These are phyloP conservation scores for Pneumocystis murina DNA, from an alignment of 1,139 yeast species.

Conservation along the genomic window DNA sequence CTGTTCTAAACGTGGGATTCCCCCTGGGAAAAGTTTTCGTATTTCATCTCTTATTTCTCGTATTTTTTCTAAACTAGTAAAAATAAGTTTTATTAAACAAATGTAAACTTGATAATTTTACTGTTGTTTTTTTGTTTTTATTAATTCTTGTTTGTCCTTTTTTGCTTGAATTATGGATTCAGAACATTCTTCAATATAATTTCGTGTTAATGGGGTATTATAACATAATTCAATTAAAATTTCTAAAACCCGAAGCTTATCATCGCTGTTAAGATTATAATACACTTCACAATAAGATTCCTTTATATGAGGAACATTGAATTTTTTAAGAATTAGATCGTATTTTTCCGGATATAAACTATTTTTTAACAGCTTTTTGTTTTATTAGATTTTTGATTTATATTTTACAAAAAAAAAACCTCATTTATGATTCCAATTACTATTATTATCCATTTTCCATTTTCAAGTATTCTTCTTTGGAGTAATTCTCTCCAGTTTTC, in stretches of 20 bases:
- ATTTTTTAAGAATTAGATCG: conserved; percentile 24
- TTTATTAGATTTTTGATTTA: background rate
- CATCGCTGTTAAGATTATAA: conserved; percentile 34
- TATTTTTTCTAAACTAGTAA: conserved; percentile 2
- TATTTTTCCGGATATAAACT: background rate
- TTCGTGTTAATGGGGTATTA: conserved; percentile 45
- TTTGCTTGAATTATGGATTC: conserved; percentile 51
- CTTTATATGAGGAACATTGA: conserved; percentile 18
- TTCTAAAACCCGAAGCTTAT: conserved; percentile 38
- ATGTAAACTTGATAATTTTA: background rate
- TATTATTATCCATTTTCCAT: background rate
- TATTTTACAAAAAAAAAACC: background rate
- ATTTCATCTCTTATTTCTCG: background rate
- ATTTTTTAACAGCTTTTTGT: conserved; percentile 26
- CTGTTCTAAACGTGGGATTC: background rate
- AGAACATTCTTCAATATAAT: conserved; percentile 51
- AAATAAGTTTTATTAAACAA: background rate
- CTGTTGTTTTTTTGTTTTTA: conserved; percentile 41
- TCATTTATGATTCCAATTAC: background rate
- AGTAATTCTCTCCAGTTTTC: background rate
- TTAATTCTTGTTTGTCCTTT: conserved; percentile 52
- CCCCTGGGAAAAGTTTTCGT: background rate
- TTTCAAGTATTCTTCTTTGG: background rate
- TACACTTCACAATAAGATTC: conserved; percentile 25
- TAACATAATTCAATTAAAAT: conserved; percentile 45